Evolutionary conservation across 768 basidiomycete genomes (phyloP).

Genomic region (Lactifluus echinatus): DNA sequence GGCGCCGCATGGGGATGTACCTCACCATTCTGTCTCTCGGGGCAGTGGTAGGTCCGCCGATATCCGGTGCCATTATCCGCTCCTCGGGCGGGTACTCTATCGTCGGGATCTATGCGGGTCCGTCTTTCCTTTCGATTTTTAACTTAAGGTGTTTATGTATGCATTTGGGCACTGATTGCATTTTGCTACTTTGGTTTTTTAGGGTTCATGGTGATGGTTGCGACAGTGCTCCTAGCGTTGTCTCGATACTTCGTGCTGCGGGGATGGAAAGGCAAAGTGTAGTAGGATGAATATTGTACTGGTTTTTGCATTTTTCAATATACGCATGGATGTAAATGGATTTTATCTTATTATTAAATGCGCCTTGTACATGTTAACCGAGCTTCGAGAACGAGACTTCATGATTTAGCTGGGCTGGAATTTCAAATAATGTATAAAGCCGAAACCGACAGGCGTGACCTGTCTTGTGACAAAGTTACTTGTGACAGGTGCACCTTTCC

Average conservation of each 20-base stretch:
- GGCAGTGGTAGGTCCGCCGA: conserved; percentile 60
- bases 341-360: too few relatives aligned
- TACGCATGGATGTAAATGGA: too few relatives aligned
- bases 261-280: conserved; percentile 3
- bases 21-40: conserved; percentile 53
- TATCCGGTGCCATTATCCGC: conserved; percentile 58
- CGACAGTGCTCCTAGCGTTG: neutral
- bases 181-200: neutral
- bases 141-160: neutral
- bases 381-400: too few relatives aligned
- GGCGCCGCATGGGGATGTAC: conserved; percentile 56
- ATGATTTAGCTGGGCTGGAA: too few relatives aligned
- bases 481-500: too few relatives aligned
- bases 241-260: neutral
- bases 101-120: conserved; percentile 49
- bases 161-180: neutral
- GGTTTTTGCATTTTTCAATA: too few relatives aligned
- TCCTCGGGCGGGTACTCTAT: conserved; percentile 44
- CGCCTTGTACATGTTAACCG: too few relatives aligned
- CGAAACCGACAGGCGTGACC: too few relatives aligned
- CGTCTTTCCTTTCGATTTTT: neutral
- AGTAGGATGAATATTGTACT: neutral
- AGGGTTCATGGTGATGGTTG: neutral
- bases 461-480: too few relatives aligned
- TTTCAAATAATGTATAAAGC: too few relatives aligned